Base-by-base conservation (phyloP, 768 basidiomycete species). In the Mrakia hoshinonis region DNA sequence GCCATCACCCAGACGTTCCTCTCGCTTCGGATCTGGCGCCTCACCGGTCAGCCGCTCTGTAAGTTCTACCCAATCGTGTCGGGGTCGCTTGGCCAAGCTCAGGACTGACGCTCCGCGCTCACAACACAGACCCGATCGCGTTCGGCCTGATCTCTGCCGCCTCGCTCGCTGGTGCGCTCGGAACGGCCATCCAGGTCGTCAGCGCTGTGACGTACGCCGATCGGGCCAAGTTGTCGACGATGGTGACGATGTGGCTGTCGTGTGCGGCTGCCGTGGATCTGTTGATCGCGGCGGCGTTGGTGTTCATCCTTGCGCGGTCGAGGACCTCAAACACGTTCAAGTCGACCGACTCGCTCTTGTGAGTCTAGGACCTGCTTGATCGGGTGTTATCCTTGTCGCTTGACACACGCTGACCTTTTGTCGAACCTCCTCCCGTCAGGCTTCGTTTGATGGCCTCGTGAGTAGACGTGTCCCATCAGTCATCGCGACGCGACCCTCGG, bases 1-100 rank as follows among this genome's bases (percentile, higher is more conserved):
- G 58, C 58, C 7, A n/a, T 61, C 58, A 34, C 58, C 15, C 58
- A 61, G 58, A 61, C 58, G 18, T 61, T 61, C 58, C 13, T 61
- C 15, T 22, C 31, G 20, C n/a, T 61, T 13, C 36, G 58, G 22
- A 61, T 61, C 9, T 61, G 36, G 6, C 31, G 58, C 10, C 11
- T 61, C 31, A 36, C 18, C n/a, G 58, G 31, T 34, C 34, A 24
- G 20, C 6, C 6, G 49, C 20, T 24, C 34, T 31, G 15, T 58
- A 13, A 31, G 31, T 11, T 18, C 58, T 61, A n/a, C n/a, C n/a
- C n/a, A n/a, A n/a, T n/a, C n/a, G n/a, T n/a, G n/a, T n/a, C n/a
- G n/a, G n/a, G n/a, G n/a, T n/a, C n/a, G n/a, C n/a, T n/a, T n/a
- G n/a, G n/a, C n/a, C n/a, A n/a, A n/a, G n/a, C n/a, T n/a, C n/a